These are phyloP conservation scores for Paecilomyces sp. DNA, from an alignment of 2,329 filamentous ascomycete species.

Conservation along the genomic window DNA sequence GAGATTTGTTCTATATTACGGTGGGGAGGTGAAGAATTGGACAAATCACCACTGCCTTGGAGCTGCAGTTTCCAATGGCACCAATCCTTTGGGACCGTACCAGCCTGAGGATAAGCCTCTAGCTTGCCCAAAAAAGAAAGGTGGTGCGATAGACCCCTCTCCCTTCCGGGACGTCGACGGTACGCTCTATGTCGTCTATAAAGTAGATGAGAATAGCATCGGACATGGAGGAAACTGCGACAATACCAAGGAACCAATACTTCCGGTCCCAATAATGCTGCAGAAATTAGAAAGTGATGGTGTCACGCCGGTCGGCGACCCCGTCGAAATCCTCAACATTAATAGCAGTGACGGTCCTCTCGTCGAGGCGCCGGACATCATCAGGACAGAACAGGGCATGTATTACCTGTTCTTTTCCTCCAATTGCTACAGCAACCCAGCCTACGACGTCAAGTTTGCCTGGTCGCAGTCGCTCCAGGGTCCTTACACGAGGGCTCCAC, in stretches of 20 bases:
- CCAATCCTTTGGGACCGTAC: constrained; percentile 38
- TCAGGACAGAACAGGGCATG: constrained; percentile 26
- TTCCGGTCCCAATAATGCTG: constrained; percentile 29
- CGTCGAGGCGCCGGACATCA: constrained; percentile 52
- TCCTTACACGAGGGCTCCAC: constrained; percentile 24
- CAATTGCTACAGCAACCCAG: constrained; percentile 48
- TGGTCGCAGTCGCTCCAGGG: constrained; percentile 32
- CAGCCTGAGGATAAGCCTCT: constrained; percentile 39
- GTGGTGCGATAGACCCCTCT: constrained; percentile 57
- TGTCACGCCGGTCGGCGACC: constrained; percentile 42
- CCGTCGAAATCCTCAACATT: constrained; percentile 52
- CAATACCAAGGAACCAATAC: constrained; percentile 29
- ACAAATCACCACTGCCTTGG: constrained; percentile 50
- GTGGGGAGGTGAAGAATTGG: constrained; percentile 36
- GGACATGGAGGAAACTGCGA: constrained; percentile 37
- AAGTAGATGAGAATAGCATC: constrained; percentile 55
- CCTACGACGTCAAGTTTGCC: constrained; percentile 55
- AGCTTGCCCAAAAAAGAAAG: constrained; percentile 44
- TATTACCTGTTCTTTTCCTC: constrained; percentile 58
- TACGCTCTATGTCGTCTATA: constrained; percentile 54
- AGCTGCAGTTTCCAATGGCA: constrained; percentile 37
- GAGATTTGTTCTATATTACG: constrained; percentile 53
- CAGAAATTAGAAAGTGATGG: constrained; percentile 39
- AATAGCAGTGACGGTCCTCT: constrained; percentile 55
- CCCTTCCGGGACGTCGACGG: constrained; percentile 51